Percentiles rank a stretch among this genome's conserved stretches.
These are phyloP conservation scores for Xerocomellus chrysenteron DNA, from an alignment of 768 basidiomycete genomes.

Conservation along the genomic window DNA sequence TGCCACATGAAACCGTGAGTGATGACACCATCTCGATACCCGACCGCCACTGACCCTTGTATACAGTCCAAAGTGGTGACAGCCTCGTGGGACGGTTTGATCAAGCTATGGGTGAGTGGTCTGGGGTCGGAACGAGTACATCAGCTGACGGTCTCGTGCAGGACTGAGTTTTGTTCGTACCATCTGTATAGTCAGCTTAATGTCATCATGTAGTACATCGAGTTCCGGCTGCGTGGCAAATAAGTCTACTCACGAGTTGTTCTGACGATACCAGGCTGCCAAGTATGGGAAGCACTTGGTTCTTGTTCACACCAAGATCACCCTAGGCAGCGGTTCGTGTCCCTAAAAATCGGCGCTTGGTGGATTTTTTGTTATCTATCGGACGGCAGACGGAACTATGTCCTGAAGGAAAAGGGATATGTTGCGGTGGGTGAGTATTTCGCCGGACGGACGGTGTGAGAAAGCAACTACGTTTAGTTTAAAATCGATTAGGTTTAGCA, in stretches of 20 bases:
- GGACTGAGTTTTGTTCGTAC: slow-evolving; percentile 28
- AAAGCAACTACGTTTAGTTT: not conserved
- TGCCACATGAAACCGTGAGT: slow-evolving; percentile 95
- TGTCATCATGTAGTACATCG: not conserved
- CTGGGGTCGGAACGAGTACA: not conserved
- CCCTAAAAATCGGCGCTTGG: too few species aligned
- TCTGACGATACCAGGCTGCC: not conserved
- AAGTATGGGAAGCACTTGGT: not conserved
- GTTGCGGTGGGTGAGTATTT: not conserved
- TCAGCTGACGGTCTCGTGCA: slow-evolving; percentile 15
- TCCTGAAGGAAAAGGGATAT: not conserved
- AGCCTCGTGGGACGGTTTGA: slow-evolving; percentile 95
- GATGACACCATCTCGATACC: not conserved
- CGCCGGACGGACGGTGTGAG: slow-evolving; percentile 1
- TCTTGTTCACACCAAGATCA: too few species aligned
- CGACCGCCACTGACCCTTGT: slow-evolving; percentile 12
- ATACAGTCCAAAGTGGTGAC: slow-evolving; percentile 92
- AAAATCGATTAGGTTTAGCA: not conserved
- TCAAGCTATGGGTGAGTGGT: slow-evolving; percentile 92
- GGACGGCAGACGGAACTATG: not conserved
- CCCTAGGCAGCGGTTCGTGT: too few species aligned
- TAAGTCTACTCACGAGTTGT: not conserved
- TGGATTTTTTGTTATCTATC: not conserved
- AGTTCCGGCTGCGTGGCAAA: not conserved
- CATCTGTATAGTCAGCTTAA: slow-evolving; percentile 7